Conservation (phyloP, 257 asterid species). For the Oldenlandia corymbosa region DNA sequence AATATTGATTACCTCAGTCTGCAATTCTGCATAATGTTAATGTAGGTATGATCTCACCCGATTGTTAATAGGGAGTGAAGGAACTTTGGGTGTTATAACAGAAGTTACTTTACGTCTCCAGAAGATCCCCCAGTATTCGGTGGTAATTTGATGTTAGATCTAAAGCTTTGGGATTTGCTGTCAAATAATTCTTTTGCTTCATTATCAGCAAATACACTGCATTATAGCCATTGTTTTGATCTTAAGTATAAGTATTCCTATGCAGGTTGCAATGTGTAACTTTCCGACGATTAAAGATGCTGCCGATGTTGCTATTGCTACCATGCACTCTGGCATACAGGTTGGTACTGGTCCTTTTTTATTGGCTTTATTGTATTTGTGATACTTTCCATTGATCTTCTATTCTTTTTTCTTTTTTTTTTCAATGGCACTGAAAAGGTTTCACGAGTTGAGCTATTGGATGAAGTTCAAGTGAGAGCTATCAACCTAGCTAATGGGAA, state of each 20-base stretch:
- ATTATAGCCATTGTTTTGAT: too few species aligned
- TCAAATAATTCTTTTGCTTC: not conserved
- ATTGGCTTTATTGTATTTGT: not conserved
- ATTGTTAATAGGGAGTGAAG: conserved; percentile 94
- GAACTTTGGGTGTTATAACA: conserved; percentile 92
- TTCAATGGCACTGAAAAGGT: conserved; percentile 44
- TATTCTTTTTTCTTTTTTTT: not conserved
- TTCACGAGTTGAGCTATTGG: conserved; percentile 94
- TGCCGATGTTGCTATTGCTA: conserved; percentile 93
- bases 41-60: conserved; percentile 91
- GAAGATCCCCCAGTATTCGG: conserved; percentile 74
- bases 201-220: not conserved
- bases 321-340: conserved; percentile 94
- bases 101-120: conserved; percentile 95
- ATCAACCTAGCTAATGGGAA: conserved; percentile 85
- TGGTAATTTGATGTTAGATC: conserved; percentile 39
- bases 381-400: not conserved
- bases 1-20: conserved; percentile 12
- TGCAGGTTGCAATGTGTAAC: conserved; percentile 95
- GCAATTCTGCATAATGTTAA: conserved; percentile 15
- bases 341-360: conserved; percentile 24
- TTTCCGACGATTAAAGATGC: conserved; percentile 94
- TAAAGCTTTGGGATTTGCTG: too few species aligned
- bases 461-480: conserved; percentile 93
- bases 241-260: too few species aligned